A percentile compares a stretch with the other conserved stretches of the same genome.
phyloP scores from a whole-genome alignment of 768 basidiomycete genomes.

The Macrolepiota dolichaula region DNA sequence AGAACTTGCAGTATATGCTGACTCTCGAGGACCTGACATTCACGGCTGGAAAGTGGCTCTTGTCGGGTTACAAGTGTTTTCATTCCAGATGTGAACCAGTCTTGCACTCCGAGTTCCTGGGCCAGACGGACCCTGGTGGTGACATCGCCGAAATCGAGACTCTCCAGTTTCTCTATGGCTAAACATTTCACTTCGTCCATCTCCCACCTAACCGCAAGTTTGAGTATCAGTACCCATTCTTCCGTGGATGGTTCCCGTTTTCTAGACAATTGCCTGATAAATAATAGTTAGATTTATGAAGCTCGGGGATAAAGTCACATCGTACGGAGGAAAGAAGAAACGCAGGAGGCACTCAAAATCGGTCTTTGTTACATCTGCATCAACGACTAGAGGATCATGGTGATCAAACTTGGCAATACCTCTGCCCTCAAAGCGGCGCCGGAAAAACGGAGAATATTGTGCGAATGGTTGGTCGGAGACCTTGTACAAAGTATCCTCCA shows the following conservation, averaged over 20 bases:
- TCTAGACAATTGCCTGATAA: not conserved
- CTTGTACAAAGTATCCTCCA: not conserved
- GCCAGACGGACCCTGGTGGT: not conserved
- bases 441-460: not conserved
- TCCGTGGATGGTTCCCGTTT: not conserved
- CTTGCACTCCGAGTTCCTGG: conserved; percentile 2
- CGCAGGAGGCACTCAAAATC: conserved; percentile 1
- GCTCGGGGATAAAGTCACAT: not conserved
- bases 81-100: conserved; percentile 7
- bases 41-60: not conserved
- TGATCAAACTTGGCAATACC: conserved; percentile 1
- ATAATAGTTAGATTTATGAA: not conserved
- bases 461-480: conserved; percentile 3
- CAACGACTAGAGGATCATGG: not conserved
- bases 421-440: not conserved
- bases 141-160: not conserved
- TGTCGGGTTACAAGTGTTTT: not conserved
- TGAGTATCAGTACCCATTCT: conserved; percentile 3
- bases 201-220: not conserved
- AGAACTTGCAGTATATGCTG: not conserved
- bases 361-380: not conserved
- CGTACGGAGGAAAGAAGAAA: conserved; percentile 7
- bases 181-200: not conserved
- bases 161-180: not conserved
- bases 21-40: not conserved